A percentile compares a stretch with the other conserved stretches of the same genome.
These are phyloP conservation scores for Dioszegia hungarica DNA, from an alignment of 768 basidiomycete genomes.

Conservation along the genomic window DNA sequence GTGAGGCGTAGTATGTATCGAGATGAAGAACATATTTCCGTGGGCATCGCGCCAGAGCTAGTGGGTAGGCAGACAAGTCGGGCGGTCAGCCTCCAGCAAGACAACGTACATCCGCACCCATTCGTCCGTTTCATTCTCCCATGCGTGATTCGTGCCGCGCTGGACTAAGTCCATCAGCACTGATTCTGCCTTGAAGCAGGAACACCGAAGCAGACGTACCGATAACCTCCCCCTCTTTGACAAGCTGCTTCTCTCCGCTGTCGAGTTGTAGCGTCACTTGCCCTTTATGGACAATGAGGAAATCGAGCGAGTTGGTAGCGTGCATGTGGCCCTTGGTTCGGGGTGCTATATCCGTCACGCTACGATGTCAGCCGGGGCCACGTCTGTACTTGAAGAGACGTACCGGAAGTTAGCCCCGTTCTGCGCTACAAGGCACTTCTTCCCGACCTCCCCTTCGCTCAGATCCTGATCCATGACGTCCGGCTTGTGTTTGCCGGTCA, in stretches of 20 bases:
- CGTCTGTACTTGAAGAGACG: background rate
- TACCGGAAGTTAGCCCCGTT: slow-evolving; percentile 10
- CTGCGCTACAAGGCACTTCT: slow-evolving; percentile 2
- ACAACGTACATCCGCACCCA: slow-evolving; percentile 17
- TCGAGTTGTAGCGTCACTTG: slow-evolving; percentile 11
- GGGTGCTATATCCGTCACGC: slow-evolving; percentile 14
- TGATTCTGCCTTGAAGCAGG: background rate
- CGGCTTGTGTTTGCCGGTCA: background rate
- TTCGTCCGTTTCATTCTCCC: slow-evolving; percentile 14
- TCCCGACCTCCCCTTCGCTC: background rate
- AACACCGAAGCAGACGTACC: background rate
- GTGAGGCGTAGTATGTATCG: too few species aligned
- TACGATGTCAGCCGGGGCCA: background rate
- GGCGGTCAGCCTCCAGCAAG: slow-evolving; percentile 2
- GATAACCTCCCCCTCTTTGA: slow-evolving; percentile 14
- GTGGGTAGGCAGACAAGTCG: too few species aligned
- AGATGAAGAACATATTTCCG: too few species aligned
- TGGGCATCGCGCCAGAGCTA: too few species aligned
- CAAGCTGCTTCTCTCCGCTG: slow-evolving; percentile 6
- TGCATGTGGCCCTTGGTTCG: slow-evolving; percentile 11
- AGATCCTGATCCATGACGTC: background rate
- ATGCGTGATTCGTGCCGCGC: slow-evolving; percentile 9
- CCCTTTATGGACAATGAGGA: slow-evolving; percentile 10
- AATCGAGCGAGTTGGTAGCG: slow-evolving; percentile 8
- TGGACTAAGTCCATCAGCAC: slow-evolving; percentile 2